Conservation (phyloP, 108 stramenopile species). For the Cyclotella sp. region DNA sequence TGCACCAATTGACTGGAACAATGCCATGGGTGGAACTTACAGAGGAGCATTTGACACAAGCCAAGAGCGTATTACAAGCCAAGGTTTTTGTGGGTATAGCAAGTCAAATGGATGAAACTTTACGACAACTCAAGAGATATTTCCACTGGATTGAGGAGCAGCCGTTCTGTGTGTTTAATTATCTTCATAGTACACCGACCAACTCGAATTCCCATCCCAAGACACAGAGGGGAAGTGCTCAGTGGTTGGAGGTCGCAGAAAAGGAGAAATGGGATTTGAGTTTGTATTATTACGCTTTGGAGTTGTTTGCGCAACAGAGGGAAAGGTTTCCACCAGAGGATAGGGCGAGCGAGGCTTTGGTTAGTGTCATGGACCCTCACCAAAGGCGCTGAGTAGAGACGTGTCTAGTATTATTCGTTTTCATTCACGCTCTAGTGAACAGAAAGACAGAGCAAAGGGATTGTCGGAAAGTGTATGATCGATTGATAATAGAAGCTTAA, state of each 20-base stretch:
- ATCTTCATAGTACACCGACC: slow-evolving; percentile 11
- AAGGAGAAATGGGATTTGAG: slow-evolving; percentile 39
- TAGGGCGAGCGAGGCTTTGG: not conserved
- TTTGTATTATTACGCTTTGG: slow-evolving; percentile 36
- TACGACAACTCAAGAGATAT: slow-evolving; percentile 33
- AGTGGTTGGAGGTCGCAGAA: slow-evolving; percentile 17
- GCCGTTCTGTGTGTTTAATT: slow-evolving; percentile 25
- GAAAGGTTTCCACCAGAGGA: slow-evolving; percentile 20
- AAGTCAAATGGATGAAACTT: slow-evolving; percentile 43
- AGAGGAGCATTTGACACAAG: slow-evolving; percentile 32
- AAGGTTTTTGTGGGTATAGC: slow-evolving; percentile 44
- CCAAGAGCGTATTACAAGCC: slow-evolving; percentile 23
- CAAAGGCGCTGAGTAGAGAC: no score
- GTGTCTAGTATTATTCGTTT: not conserved
- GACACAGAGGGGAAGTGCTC: slow-evolving; percentile 9
- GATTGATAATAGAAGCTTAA: not conserved
- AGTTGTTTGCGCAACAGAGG: slow-evolving; percentile 32
- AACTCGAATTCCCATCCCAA: slow-evolving; percentile 30
- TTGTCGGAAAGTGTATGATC: no score
- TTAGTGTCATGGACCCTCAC: not conserved
- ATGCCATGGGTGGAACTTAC: slow-evolving; percentile 44
- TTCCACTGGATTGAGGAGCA: slow-evolving; percentile 37
- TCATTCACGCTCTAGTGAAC: not conserved
- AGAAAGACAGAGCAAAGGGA: not conserved
- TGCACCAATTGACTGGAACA: slow-evolving; percentile 41